Conservation (phyloP, 345 rosid species). For the Aethionema arabicum region DNA sequence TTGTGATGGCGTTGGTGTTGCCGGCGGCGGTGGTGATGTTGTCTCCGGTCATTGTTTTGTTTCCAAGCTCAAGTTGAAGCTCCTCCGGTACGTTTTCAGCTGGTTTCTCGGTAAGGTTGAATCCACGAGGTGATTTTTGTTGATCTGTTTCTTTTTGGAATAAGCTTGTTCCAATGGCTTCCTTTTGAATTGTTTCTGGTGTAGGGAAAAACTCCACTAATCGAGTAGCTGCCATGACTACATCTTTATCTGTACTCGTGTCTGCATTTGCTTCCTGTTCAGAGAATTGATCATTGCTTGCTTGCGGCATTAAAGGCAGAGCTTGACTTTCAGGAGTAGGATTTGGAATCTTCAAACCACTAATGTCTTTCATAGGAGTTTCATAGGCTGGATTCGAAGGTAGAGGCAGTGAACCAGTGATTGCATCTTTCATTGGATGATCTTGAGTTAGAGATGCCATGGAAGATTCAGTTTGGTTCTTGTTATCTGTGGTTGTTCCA, state of each 20-base stretch:
- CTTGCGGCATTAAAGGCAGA: slow-evolving; percentile 25
- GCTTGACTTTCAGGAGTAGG: slow-evolving; percentile 30
- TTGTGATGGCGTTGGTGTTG: neutral
- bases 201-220: slow-evolving; percentile 32
- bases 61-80: slow-evolving; percentile 37
- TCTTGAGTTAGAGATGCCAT: slow-evolving; percentile 32
- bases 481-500: slow-evolving; percentile 32
- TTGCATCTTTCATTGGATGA: slow-evolving; percentile 34
- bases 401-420: neutral
- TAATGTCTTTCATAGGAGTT: neutral
- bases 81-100: slow-evolving; percentile 36
- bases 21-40: neutral
- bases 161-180: slow-evolving; percentile 25
- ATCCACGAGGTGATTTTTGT: slow-evolving; percentile 35
- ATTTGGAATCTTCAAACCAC: slow-evolving; percentile 33
- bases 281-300: slow-evolving; percentile 7
- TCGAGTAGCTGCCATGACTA: slow-evolving; percentile 32
- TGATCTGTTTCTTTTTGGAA: slow-evolving; percentile 29
- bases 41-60: slow-evolving; percentile 31
- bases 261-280: slow-evolving; percentile 13
- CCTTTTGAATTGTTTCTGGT: slow-evolving; percentile 28
- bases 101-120: slow-evolving; percentile 26
- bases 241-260: slow-evolving; percentile 18
- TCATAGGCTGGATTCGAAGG: neutral
- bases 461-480: slow-evolving; percentile 35